Conservation (phyloP, 2,329 filamentous ascomycete genomes). For the Zalaria obscura region DNA sequence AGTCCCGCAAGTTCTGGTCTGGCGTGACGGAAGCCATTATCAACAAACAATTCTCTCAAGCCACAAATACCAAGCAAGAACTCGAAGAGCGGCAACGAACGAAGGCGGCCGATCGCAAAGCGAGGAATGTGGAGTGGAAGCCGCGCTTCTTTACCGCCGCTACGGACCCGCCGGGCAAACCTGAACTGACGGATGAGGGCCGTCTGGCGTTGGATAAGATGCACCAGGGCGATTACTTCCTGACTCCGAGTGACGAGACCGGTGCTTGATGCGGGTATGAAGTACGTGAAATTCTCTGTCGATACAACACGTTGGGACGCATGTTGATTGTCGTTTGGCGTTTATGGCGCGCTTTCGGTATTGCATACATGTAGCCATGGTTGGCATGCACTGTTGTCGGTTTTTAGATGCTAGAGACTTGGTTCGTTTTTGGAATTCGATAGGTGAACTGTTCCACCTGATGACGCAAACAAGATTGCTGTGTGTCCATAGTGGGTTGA, state of each 20-base stretch:
- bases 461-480: too few species aligned
- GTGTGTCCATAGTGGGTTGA: too few species aligned
- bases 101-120: slow-evolving; percentile 68
- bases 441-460: too few species aligned
- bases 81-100: slow-evolving; percentile 81
- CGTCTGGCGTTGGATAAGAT: slow-evolving; percentile 40
- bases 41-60: slow-evolving; percentile 67
- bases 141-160: slow-evolving; percentile 73
- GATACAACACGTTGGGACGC: too few species aligned
- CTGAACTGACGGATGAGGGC: slow-evolving; percentile 50
- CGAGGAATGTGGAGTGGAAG: slow-evolving; percentile 54
- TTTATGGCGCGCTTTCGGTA: too few species aligned
- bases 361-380: too few species aligned
- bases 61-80: slow-evolving; percentile 77
- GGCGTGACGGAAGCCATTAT: slow-evolving; percentile 76
- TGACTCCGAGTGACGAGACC: slow-evolving; percentile 31
- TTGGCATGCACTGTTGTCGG: too few species aligned
- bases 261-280: slow-evolving; percentile 14
- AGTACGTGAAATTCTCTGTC: too few species aligned
- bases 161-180: slow-evolving; percentile 45
- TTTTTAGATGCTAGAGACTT: too few species aligned
- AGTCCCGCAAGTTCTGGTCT: slow-evolving; percentile 78
- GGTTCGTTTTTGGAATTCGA: too few species aligned
- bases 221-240: slow-evolving; percentile 34
- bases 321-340: too few species aligned